These are phyloP conservation scores for Pyrenophora tritici-repentis DNA, from an alignment of 2,329 filamentous ascomycete species.

Conservation along the genomic window DNA sequence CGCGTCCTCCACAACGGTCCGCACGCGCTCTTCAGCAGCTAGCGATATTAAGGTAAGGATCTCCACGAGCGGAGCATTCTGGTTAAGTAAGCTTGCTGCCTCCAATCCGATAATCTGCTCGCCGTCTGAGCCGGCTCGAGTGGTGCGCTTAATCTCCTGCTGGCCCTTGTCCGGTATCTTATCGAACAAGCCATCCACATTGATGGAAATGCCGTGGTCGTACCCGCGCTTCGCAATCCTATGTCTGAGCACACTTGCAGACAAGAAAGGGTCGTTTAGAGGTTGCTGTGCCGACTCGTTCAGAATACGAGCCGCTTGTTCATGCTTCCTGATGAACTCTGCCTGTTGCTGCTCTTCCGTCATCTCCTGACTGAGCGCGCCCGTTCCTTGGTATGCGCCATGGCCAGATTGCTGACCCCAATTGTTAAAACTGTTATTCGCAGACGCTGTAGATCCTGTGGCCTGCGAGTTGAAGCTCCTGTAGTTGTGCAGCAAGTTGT, in stretches of 20 bases:
- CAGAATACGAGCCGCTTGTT: constrained; percentile 65
- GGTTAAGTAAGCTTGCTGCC: constrained; percentile 67
- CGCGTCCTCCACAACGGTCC: constrained; percentile 77
- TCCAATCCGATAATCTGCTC: constrained; percentile 62
- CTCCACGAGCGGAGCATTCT: constrained; percentile 75
- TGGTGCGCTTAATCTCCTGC: constrained; percentile 44
- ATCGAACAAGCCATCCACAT: constrained; percentile 60
- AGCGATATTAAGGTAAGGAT: constrained; percentile 83
- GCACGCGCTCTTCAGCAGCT: constrained; percentile 77
- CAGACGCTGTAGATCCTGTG: constrained; percentile 42
- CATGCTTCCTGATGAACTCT: constrained; percentile 68
- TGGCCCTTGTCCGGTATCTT: constrained; percentile 42
- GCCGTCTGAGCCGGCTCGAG: constrained; percentile 62
- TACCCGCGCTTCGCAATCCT: constrained; percentile 62
- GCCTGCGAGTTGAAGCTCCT: constrained; percentile 53
- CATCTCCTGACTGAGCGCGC: constrained; percentile 57
- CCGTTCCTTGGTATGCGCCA: constrained; percentile 48
- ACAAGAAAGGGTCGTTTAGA: constrained; percentile 73
- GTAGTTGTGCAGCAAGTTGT: constrained; percentile 73
- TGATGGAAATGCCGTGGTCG: constrained; percentile 63
- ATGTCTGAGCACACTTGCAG: constrained; percentile 62
- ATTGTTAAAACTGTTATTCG: constrained; percentile 54
- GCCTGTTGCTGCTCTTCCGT: constrained; percentile 70
- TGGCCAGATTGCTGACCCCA: constrained; percentile 48
- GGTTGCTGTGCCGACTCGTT: constrained; percentile 69